Evolutionary conservation across 495 filamentous ascomycete genomes (phyloP).

Genomic region (Daldinia vernicosa): DNA sequence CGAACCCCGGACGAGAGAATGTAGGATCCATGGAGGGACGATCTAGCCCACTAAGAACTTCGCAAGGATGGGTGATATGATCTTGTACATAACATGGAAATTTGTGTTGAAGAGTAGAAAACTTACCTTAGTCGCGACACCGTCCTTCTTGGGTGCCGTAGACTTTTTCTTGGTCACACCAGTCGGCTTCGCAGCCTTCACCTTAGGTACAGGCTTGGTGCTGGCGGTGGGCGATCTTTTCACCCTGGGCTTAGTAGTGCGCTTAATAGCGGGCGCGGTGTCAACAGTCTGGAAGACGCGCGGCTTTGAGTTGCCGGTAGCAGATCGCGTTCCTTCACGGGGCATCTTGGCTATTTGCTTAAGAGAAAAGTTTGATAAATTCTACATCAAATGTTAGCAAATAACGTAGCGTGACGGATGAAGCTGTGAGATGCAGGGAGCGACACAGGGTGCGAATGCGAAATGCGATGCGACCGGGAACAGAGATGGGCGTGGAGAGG

Average conservation of each 20-base stretch:
- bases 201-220: conserved; percentile 49
- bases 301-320: conserved; percentile 64
- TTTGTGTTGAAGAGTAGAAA: background rate
- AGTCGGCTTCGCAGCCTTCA: conserved; percentile 59
- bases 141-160: conserved; percentile 58
- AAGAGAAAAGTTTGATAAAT: conserved; percentile 30
- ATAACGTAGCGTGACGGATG: conserved; percentile 10
- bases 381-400: conserved; percentile 42
- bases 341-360: conserved; percentile 53
- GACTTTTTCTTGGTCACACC: conserved; percentile 65
- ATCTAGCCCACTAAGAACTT: background rate
- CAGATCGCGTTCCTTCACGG: conserved; percentile 65
- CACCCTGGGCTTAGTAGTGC: conserved; percentile 51
- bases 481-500: conserved; percentile 1
- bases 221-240: conserved; percentile 45
- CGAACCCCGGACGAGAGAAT: background rate
- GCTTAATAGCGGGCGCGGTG: conserved; percentile 59
- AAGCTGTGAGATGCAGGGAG: conserved; percentile 16
- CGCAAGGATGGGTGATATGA: background rate
- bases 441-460: conserved; percentile 36
- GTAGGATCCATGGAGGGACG: background rate
- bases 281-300: conserved; percentile 62
- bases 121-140: conserved; percentile 59
- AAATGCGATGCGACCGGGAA: conserved; percentile 45
- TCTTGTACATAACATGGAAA: background rate